Base-by-base conservation (phyloP, 164 flowering plant genomes). In the Vitis rotundifolia region DNA sequence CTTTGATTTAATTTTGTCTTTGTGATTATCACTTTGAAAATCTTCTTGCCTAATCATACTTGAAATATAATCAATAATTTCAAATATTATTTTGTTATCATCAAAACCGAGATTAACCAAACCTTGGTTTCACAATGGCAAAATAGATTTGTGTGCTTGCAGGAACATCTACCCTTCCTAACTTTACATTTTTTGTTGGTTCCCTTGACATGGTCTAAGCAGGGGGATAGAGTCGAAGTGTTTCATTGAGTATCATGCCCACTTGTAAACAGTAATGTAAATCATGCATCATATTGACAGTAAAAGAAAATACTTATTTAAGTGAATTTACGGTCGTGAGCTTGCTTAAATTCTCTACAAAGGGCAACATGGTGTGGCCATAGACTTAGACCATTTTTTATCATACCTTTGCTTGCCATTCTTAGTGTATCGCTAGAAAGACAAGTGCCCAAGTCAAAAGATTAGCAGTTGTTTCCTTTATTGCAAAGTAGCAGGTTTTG, bases 401-500 rank as follows among this genome's bases (percentile, higher is more conserved):
- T 8, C 91, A 76, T 0, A 88, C 92, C 69, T 78, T 82, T 74
- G 6, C 44, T 67, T 89, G 92, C 93, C 97, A 91, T 18, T 91
- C 91, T 60, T 76, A 91, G 71, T 91, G 86, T 73, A 69, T 11
- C 6, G 86, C 88, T 31, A 31, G 44, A 31, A 31, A 31, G 44
- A 91, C 44, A 31, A 31, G 44, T 0, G 78, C 81, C 97, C 97
- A 91, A 8, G 89, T 86, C 74, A 89, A 58, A 6, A 81, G 67
- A 71, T 83, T 83, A 13, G 88, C 92, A 49, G 80, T 89, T 18
- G 90, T 91, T 69, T 89, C 97, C 71, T 88, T 86, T 56, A 89
- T 90, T 6, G 91, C 90, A 64, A 90, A 86, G 83, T 89, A 87
- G 68, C 88, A 86, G 37, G 90, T 87, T 82, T 89, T 87, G 85